A percentile compares a stretch with the other conserved stretches of the same genome.
These are phyloP conservation scores for Aspergillus novofumigatus DNA, from an alignment of 2,329 filamentous ascomycete species.

Conservation along the genomic window DNA sequence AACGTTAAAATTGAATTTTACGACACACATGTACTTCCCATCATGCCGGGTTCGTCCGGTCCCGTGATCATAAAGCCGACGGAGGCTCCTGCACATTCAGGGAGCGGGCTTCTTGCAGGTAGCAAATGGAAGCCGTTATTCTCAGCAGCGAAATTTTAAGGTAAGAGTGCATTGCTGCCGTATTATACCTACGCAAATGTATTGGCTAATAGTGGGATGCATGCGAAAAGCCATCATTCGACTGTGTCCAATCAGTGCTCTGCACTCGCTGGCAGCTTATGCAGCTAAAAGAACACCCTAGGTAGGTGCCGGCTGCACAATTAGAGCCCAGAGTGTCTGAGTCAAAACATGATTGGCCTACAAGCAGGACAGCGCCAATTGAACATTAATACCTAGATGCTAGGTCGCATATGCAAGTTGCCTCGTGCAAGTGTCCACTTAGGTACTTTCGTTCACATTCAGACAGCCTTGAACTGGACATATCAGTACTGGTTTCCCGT, in stretches of 20 bases:
- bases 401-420: neutral
- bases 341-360: neutral
- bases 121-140: slow-evolving; percentile 31
- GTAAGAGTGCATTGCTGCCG: slow-evolving; percentile 20
- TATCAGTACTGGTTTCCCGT: neutral
- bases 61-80: slow-evolving; percentile 37
- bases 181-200: slow-evolving; percentile 10
- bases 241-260: slow-evolving; percentile 22
- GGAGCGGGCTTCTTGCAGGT: slow-evolving; percentile 23
- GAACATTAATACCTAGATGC: neutral
- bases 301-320: neutral
- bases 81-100: slow-evolving; percentile 30
- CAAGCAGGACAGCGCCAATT: neutral
- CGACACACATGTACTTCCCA: slow-evolving; percentile 35
- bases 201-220: slow-evolving; percentile 23
- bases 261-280: slow-evolving; percentile 20
- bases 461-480: neutral
- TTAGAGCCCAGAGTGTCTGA: neutral
- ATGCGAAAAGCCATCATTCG: slow-evolving; percentile 21
- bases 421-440: neutral
- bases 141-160: slow-evolving; percentile 20
- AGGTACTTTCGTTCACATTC: neutral
- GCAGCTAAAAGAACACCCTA: slow-evolving; percentile 25
- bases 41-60: slow-evolving; percentile 32
- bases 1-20: slow-evolving; percentile 40